Evolutionary conservation across 441 rosid genomes (phyloP).

Genomic region (Sinapis alba): DNA sequence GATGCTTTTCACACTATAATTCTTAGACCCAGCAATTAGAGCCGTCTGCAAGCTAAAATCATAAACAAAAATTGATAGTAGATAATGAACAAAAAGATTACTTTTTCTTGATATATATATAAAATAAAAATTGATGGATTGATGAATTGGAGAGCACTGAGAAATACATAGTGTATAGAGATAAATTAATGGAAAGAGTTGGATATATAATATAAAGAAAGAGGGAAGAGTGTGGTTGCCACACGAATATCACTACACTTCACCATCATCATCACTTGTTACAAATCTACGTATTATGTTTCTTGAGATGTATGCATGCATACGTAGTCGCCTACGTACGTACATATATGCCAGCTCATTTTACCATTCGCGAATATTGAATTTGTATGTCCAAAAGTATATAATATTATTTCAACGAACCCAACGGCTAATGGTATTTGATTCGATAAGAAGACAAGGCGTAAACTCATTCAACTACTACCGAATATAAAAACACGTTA

Average conservation of each 20-base stretch:
- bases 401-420: not conserved
- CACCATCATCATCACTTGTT: slow-evolving; percentile 19
- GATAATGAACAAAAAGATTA: slow-evolving; percentile 6
- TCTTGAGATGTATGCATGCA: slow-evolving; percentile 37
- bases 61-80: slow-evolving; percentile 25
- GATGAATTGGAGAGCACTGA: slow-evolving; percentile 39
- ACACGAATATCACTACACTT: slow-evolving; percentile 62
- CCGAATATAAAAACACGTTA: not conserved
- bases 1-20: slow-evolving; percentile 51
- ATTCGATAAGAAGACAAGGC: not conserved
- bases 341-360: slow-evolving; percentile 17
- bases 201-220: slow-evolving; percentile 31
- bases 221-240: slow-evolving; percentile 66
- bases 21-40: slow-evolving; percentile 12
- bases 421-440: not conserved
- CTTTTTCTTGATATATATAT: not conserved
- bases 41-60: slow-evolving; percentile 31
- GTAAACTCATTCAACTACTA: not conserved
- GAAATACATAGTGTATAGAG: not conserved
- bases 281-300: slow-evolving; percentile 28
- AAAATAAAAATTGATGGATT: slow-evolving; percentile 28
- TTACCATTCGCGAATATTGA: not conserved
- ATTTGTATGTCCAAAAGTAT: not conserved
- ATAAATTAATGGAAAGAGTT: slow-evolving; percentile 30
- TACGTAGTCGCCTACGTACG: slow-evolving; percentile 47